Evolutionary conservation across 768 basidiomycete species (phyloP).

Genomic region (Suillus subalutaceus): DNA sequence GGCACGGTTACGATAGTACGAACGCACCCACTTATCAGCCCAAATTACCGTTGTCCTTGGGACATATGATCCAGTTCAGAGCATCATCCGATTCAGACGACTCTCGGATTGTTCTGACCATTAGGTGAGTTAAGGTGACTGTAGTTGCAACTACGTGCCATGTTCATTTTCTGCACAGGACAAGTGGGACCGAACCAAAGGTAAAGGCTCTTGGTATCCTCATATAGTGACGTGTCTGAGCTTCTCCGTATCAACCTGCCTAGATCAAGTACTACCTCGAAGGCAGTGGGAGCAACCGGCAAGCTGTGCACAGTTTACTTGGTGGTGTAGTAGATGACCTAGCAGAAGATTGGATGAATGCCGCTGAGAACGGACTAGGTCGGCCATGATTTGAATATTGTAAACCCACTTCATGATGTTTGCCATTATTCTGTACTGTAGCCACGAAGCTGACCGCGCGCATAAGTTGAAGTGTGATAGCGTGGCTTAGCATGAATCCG

Average conservation of each 20-base stretch:
- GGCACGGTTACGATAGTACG: conserved; percentile 68
- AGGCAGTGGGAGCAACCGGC: conserved; percentile 60
- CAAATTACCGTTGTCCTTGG: conserved; percentile 67
- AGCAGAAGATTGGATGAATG: conserved; percentile 69
- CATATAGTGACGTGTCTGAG: background rate
- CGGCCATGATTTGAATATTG: conserved; percentile 25
- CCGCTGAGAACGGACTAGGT: conserved; percentile 50
- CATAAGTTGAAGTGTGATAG: background rate
- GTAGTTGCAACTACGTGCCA: background rate
- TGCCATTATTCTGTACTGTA: background rate
- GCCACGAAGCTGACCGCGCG: background rate
- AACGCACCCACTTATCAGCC: conserved; percentile 70
- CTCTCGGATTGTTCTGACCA: conserved; percentile 66
- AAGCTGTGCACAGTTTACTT: conserved; percentile 53
- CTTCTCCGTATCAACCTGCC: conserved; percentile 2
- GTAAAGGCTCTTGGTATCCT: conserved; percentile 35
- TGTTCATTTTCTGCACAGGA: conserved; percentile 43
- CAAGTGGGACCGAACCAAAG: conserved; percentile 92
- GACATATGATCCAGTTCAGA: conserved; percentile 86
- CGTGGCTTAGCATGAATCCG: conserved; percentile 18
- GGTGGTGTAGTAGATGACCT: conserved; percentile 61
- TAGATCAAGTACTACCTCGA: conserved; percentile 91
- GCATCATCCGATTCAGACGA: conserved; percentile 46
- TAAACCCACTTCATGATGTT: background rate
- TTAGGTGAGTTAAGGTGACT: conserved; percentile 48